These are phyloP conservation scores for Cucurbita ficifolia DNA, from an alignment of 306 rosid species.

Conservation along the genomic window DNA sequence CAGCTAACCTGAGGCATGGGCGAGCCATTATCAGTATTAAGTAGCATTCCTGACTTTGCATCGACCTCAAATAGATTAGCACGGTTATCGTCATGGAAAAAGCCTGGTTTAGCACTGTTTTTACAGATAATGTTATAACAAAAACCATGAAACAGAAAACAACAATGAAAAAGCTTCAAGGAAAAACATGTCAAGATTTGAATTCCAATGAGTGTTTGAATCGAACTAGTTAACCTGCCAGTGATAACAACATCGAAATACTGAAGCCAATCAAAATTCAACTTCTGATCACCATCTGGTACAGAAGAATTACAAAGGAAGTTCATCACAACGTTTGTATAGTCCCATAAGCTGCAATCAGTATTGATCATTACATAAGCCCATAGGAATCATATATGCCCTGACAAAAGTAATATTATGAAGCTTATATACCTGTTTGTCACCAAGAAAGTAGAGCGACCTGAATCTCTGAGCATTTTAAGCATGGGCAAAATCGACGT, in stretches of 20 bases:
- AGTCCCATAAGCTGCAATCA: slow-evolving; percentile 92
- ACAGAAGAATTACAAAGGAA: slow-evolving; percentile 52
- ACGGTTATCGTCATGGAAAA: slow-evolving; percentile 79
- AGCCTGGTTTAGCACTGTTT: slow-evolving; percentile 89
- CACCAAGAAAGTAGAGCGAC: slow-evolving; percentile 87
- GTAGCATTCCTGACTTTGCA: slow-evolving; percentile 76
- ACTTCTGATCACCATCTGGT: slow-evolving; percentile 25
- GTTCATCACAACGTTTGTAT: slow-evolving; percentile 84
- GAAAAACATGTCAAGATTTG: not conserved
- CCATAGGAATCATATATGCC: not conserved
- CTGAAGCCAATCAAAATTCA: slow-evolving; percentile 74
- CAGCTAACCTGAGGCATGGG: slow-evolving; percentile 73
- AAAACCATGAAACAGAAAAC: not conserved
- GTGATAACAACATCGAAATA: slow-evolving; percentile 88
- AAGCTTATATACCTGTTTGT: slow-evolving; percentile 62
- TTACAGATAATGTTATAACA: slow-evolving; percentile 8
- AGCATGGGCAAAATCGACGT: slow-evolving; percentile 76
- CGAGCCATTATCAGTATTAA: slow-evolving; percentile 92
- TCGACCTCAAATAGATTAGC: slow-evolving; percentile 89
- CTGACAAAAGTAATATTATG: slow-evolving; percentile 2
- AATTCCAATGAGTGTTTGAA: not conserved
- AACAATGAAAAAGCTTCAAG: not conserved
- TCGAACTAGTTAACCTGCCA: slow-evolving; percentile 47
- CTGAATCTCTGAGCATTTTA: slow-evolving; percentile 82
- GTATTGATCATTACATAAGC: not conserved